Conservation (phyloP, 441 rosid species). For the Eutrema salsugineum region DNA sequence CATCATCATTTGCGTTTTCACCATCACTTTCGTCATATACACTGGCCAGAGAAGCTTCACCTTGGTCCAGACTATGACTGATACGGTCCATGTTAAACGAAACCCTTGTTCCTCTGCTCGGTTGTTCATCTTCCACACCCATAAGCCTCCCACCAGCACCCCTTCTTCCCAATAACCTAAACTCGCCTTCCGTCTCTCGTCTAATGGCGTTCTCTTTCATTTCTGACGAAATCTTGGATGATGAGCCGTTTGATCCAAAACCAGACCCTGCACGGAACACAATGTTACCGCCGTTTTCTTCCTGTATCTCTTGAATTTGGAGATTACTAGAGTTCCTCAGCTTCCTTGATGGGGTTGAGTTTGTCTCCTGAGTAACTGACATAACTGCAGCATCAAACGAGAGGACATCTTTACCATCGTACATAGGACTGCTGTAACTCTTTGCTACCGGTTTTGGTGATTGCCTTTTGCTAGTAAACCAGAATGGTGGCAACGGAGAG, state of each 20-base stretch:
- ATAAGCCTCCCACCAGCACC: slow-evolving; percentile 67
- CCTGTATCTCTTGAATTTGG: slow-evolving; percentile 63
- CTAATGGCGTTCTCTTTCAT: slow-evolving; percentile 87
- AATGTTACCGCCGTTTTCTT: slow-evolving; percentile 43
- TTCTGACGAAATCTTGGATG: slow-evolving; percentile 42
- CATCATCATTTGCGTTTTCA: slow-evolving; percentile 71
- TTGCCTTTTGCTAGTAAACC: slow-evolving; percentile 62
- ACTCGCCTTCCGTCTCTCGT: slow-evolving; percentile 95
- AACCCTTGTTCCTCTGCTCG: slow-evolving; percentile 72
- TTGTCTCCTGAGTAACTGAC: slow-evolving; percentile 74
- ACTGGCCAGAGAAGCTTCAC: slow-evolving; percentile 54
- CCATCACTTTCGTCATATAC: slow-evolving; percentile 71
- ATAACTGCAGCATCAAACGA: slow-evolving; percentile 96
- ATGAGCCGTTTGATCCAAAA: slow-evolving; percentile 37
- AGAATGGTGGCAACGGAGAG: slow-evolving; percentile 77
- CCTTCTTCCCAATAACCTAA: slow-evolving; percentile 83
- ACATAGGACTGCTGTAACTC: slow-evolving; percentile 69
- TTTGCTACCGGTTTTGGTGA: slow-evolving; percentile 52
- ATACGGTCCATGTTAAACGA: slow-evolving; percentile 78
- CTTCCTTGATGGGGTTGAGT: slow-evolving; percentile 51
- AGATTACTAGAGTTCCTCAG: slow-evolving; percentile 33
- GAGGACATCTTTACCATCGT: slow-evolving; percentile 67
- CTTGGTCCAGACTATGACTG: slow-evolving; percentile 52
- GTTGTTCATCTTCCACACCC: slow-evolving; percentile 79
- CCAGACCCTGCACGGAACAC: slow-evolving; percentile 20